phyloP scores from a whole-genome alignment of 805 yeast genomes.

The Blastobotrys chiropterorum region DNA sequence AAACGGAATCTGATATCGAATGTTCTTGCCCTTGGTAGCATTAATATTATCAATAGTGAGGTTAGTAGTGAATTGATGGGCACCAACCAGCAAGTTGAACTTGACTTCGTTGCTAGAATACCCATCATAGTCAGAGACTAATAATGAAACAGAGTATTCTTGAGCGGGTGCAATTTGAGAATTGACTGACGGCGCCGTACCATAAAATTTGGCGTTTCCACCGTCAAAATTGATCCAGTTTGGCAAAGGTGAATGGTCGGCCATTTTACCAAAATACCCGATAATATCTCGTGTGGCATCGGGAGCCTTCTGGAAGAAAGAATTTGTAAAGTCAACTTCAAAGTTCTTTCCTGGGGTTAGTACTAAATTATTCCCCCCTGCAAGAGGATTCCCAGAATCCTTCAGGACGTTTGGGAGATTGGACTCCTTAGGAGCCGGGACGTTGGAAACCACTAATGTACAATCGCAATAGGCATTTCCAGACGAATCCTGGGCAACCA shows the following conservation, averaged over 20 bases:
- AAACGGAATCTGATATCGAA: slow-evolving; percentile 57
- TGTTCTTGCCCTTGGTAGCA: slow-evolving; percentile 55
- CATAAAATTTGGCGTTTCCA: slow-evolving; percentile 60
- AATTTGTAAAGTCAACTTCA: slow-evolving; percentile 53
- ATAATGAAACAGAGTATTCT: slow-evolving; percentile 58
- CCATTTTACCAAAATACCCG: slow-evolving; percentile 75
- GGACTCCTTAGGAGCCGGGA: slow-evolving; percentile 45
- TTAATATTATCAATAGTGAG: slow-evolving; percentile 55
- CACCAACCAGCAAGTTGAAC: slow-evolving; percentile 78
- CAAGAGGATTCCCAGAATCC: slow-evolving; percentile 57
- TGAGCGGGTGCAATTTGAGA: slow-evolving; percentile 85
- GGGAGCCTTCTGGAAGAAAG: slow-evolving; percentile 43
- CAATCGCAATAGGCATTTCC: slow-evolving; percentile 46
- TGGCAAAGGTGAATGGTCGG: slow-evolving; percentile 82
- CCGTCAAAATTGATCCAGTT: slow-evolving; percentile 76
- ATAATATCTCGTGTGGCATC: slow-evolving; percentile 45
- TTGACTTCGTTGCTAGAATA: slow-evolving; percentile 62
- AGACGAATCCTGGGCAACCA: slow-evolving; percentile 58
- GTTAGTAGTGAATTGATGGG: slow-evolving; percentile 71
- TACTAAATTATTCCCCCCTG: slow-evolving; percentile 70
- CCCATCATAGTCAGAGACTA: slow-evolving; percentile 75
- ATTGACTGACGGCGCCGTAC: slow-evolving; percentile 82
- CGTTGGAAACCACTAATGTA: slow-evolving; percentile 52
- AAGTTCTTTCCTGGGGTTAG: slow-evolving; percentile 65
- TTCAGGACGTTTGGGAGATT: slow-evolving; percentile 50